Conservation (phyloP, 208 protist genomes). For the Leishmania tarentolae region DNA sequence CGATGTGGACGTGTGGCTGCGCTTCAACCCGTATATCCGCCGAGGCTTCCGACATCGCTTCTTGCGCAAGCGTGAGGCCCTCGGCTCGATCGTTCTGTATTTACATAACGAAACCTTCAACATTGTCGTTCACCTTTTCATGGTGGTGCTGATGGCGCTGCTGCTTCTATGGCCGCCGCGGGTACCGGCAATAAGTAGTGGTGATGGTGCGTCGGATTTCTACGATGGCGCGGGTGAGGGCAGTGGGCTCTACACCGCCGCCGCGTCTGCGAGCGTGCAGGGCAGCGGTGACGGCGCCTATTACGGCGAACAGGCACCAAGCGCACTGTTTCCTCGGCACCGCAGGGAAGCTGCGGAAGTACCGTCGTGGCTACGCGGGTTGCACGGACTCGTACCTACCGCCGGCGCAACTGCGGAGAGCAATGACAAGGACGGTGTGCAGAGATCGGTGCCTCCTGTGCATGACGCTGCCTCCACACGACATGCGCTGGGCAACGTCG, state of each 20-base stretch:
- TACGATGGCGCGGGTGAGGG: background rate
- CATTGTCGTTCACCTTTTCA: conserved; percentile 48
- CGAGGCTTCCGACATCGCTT: conserved; percentile 57
- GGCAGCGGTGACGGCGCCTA: background rate
- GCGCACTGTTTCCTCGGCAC: background rate
- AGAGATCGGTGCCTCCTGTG: background rate
- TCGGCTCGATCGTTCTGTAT: conserved; percentile 49
- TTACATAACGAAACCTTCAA: conserved; percentile 76
- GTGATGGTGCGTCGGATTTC: background rate
- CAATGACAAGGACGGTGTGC: background rate
- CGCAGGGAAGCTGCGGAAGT: background rate
- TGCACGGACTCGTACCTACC: conserved; percentile 2
- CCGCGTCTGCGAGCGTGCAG: background rate
- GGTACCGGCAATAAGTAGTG: conserved; percentile 3
- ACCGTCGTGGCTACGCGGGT: conserved; percentile 22
- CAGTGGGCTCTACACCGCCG: background rate
- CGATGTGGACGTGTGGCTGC: conserved; percentile 59
- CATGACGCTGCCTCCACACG: background rate
- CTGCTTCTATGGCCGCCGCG: conserved; percentile 49
- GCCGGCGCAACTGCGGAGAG: background rate
- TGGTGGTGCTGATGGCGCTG: conserved; percentile 41
- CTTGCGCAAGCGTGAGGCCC: conserved; percentile 40
- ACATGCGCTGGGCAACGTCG: conserved; percentile 1
- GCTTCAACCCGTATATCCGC: conserved; percentile 67
- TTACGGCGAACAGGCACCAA: background rate